phyloP scores from a whole-genome alignment of 805 yeast genomes.

The Candida ficus region DNA sequence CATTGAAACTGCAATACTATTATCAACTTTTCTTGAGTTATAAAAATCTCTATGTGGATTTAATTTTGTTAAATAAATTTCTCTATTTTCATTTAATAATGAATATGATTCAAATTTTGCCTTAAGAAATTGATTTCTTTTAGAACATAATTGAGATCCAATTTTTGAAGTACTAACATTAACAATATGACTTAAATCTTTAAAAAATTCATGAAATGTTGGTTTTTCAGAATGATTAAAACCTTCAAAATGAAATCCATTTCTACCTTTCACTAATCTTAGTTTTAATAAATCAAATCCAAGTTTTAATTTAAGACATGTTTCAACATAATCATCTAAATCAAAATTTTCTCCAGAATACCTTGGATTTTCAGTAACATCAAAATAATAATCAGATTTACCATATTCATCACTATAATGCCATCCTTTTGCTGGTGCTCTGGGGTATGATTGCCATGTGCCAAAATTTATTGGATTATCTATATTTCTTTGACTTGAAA shows the following conservation, averaged over 20 bases:
- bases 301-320: constrained; percentile 5
- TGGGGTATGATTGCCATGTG: constrained; percentile 79
- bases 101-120: constrained; percentile 33
- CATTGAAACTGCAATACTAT: constrained; percentile 96
- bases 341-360: constrained; percentile 34
- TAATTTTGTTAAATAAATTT: constrained; percentile 30
- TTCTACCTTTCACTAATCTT: background rate
- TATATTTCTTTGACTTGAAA: constrained; percentile 60
- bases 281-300: background rate
- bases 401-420: constrained; percentile 30
- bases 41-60: constrained; percentile 40
- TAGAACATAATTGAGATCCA: constrained; percentile 17
- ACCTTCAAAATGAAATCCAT: constrained; percentile 1
- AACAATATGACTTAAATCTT: constrained; percentile 26
- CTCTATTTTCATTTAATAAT: constrained; percentile 30
- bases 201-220: constrained; percentile 25
- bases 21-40: constrained; percentile 43
- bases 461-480: constrained; percentile 68
- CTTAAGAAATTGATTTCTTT: constrained; percentile 27
- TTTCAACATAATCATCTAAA: constrained; percentile 23
- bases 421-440: constrained; percentile 49
- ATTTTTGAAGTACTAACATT: constrained; percentile 11
- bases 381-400: constrained; percentile 22
- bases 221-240: constrained; percentile 17
- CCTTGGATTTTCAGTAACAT: constrained; percentile 19